These are phyloP conservation scores for Paecilomyces variotii DNA, from an alignment of 2,329 filamentous ascomycete genomes.

Conservation along the genomic window DNA sequence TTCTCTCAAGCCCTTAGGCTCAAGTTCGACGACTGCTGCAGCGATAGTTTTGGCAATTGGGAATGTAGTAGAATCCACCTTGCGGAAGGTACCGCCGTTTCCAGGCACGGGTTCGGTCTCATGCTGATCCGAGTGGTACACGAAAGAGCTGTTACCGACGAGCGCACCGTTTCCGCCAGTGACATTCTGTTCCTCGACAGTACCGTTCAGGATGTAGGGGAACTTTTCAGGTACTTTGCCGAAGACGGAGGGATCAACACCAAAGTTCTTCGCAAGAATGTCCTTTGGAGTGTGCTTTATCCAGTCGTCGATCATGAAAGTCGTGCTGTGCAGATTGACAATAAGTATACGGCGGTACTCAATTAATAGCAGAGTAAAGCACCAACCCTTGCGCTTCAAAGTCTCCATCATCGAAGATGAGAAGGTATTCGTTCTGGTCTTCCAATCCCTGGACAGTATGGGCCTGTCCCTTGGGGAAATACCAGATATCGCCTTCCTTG, in stretches of 20 bases:
- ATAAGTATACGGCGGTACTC: not conserved
- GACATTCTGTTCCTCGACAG: slow-evolving; percentile 42
- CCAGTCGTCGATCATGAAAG: slow-evolving; percentile 66
- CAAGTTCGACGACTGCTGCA: slow-evolving; percentile 55
- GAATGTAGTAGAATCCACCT: slow-evolving; percentile 61
- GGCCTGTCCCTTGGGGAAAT: slow-evolving; percentile 58
- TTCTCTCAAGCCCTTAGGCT: slow-evolving; percentile 57
- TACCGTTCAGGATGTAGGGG: slow-evolving; percentile 56
- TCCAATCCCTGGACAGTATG: slow-evolving; percentile 56
- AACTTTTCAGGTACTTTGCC: slow-evolving; percentile 48
- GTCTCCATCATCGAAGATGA: slow-evolving; percentile 59
- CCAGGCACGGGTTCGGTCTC: slow-evolving; percentile 51
- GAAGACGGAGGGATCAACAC: slow-evolving; percentile 53
- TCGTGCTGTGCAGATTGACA: slow-evolving; percentile 40
- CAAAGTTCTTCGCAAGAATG: slow-evolving; percentile 62
- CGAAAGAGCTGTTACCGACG: slow-evolving; percentile 52
- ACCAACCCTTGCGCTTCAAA: slow-evolving; percentile 55
- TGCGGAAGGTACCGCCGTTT: slow-evolving; percentile 53
- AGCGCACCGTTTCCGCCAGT: slow-evolving; percentile 43
- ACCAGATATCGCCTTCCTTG: slow-evolving; percentile 58
- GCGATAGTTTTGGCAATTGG: slow-evolving; percentile 59
- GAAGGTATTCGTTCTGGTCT: slow-evolving; percentile 59
- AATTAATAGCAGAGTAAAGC: not conserved
- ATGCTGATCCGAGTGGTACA: slow-evolving; percentile 53
- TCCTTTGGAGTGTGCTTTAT: slow-evolving; percentile 56